These are phyloP conservation scores for Bruguiera sexangula DNA, from an alignment of 345 rosid species.

Conservation along the genomic window DNA sequence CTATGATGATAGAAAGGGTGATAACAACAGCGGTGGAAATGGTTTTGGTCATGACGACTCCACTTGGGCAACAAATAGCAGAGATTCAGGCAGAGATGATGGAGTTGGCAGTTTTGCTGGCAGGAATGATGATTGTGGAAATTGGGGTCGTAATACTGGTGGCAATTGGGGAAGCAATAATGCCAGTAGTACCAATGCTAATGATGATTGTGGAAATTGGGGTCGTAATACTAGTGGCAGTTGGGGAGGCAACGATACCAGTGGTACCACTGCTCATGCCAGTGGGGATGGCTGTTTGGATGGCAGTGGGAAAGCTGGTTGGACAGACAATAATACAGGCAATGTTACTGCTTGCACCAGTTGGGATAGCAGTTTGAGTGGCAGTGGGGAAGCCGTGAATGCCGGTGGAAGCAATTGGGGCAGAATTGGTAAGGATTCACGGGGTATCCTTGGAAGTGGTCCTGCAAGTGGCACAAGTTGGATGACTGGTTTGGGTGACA, in stretches of 20 bases:
- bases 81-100: too few relatives aligned
- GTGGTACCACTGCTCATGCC: background rate
- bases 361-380: conserved; percentile 1
- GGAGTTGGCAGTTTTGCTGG: too few relatives aligned
- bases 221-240: too few relatives aligned
- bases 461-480: conserved; percentile 2
- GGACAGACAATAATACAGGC: background rate
- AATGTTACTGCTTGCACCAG: background rate
- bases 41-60: background rate
- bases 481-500: background rate
- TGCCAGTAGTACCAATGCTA: too few relatives aligned
- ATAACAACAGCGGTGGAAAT: background rate
- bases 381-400: background rate
- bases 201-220: too few relatives aligned
- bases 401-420: background rate
- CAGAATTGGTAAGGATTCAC: background rate
- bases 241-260: background rate
- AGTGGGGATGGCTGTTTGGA: background rate
- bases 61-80: background rate
- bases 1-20: background rate
- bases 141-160: too few relatives aligned
- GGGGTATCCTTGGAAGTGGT: conserved; percentile 6
- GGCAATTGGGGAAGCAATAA: too few relatives aligned
- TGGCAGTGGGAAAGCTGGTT: background rate
- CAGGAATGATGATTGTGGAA: too few relatives aligned